phyloP scores from a whole-genome alignment of 768 basidiomycete species.

The Udeniomyces megalosporus region DNA sequence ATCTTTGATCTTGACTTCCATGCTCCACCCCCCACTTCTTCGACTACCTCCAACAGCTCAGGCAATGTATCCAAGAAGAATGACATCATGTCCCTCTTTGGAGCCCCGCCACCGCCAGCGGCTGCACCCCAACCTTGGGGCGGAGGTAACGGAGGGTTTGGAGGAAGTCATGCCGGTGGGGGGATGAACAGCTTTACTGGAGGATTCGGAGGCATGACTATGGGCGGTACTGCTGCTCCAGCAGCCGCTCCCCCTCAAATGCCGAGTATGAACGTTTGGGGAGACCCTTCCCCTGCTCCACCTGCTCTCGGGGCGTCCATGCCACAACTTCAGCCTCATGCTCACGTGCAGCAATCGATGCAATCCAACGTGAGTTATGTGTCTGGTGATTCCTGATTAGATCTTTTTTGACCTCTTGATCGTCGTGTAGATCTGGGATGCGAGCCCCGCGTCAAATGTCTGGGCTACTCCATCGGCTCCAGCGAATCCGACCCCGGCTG shows the following conservation, averaged over 20 bases:
- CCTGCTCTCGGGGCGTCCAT: neutral
- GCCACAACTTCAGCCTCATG: slow-evolving; percentile 3
- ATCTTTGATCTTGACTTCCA: slow-evolving; percentile 78
- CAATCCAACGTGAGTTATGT: slow-evolving; percentile 1
- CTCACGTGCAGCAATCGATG: neutral
- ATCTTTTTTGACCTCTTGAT: neutral
- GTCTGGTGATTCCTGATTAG: neutral
- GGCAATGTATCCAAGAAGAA: slow-evolving; percentile 5
- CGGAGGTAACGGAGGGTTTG: neutral
- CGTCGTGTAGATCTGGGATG: slow-evolving; percentile 4
- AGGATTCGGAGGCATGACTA: slow-evolving; percentile 2
- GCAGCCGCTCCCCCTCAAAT: neutral
- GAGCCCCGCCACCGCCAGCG: slow-evolving; percentile 2
- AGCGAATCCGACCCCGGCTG: neutral
- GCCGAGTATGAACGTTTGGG: neutral
- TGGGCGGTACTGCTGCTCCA: neutral
- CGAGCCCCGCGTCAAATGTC: neutral
- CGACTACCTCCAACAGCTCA: slow-evolving; percentile 28
- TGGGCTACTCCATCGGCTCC: neutral
- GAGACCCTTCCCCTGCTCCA: neutral
- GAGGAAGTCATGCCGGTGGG: neutral
- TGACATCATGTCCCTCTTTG: slow-evolving; percentile 16
- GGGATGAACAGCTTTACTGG: neutral
- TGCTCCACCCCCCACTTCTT: slow-evolving; percentile 15
- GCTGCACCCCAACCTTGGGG: neutral